Conservation (phyloP, 176 grass and related monocot genomes). For the Aechmea fasciata region DNA sequence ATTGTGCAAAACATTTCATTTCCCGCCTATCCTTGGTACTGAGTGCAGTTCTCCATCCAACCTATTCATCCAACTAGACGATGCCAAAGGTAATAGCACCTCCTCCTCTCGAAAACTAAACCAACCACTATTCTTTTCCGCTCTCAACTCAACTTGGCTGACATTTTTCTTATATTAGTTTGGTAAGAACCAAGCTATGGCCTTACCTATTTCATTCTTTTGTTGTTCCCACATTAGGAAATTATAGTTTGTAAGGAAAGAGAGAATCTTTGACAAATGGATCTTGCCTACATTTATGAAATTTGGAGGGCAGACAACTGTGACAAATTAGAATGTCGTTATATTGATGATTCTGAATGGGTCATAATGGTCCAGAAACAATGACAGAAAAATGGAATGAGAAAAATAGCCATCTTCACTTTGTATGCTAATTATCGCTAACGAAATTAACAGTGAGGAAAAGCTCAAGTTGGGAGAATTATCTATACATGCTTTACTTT, state of each 20-base stretch:
- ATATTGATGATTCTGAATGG: no score
- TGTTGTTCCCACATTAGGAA: background rate
- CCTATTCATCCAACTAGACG: background rate
- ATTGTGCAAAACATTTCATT: background rate
- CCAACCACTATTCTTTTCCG: background rate
- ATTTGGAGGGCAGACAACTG: no score
- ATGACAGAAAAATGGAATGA: no score
- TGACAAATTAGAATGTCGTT: no score
- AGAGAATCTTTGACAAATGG: background rate
- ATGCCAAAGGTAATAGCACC: background rate
- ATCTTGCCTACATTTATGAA: no score
- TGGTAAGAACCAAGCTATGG: background rate
- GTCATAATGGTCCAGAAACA: no score
- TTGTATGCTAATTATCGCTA: no score
- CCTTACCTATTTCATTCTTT: background rate
- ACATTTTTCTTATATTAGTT: no score
- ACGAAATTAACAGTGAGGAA: background rate
- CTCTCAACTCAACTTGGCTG: background rate
- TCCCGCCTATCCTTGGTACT: background rate
- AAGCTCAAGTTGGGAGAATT: background rate
- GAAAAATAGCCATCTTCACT: no score
- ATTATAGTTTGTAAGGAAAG: background rate
- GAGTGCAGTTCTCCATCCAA: background rate
- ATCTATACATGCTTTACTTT: background rate
- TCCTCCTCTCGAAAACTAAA: background rate